Evolutionary conservation across 768 basidiomycete species (phyloP).

Genomic region (Tremella yokohamensis): DNA sequence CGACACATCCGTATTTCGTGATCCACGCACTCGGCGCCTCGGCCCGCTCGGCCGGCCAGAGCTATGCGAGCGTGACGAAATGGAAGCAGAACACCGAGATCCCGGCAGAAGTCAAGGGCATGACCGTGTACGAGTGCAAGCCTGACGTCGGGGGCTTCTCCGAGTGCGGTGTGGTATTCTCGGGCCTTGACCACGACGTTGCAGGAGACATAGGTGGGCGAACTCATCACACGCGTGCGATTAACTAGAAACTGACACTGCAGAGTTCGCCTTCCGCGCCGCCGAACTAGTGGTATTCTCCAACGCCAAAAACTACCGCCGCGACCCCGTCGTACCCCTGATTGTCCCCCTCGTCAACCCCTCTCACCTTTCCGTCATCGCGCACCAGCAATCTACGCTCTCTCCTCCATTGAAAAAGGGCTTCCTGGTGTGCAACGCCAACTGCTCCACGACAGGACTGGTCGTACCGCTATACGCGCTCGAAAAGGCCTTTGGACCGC

Average conservation of each 20-base stretch:
- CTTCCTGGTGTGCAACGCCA: conserved; percentile 97
- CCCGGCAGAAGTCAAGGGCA: conserved; percentile 61
- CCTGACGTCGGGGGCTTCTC: conserved; percentile 63
- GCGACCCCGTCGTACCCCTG: conserved; percentile 88
- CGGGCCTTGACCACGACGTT: conserved; percentile 90
- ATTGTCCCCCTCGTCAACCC: conserved; percentile 95
- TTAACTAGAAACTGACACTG: background rate
- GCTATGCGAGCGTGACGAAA: conserved; percentile 64
- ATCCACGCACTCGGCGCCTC: conserved; percentile 87
- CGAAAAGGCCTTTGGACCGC: conserved; percentile 73
- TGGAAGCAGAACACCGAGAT: conserved; percentile 87
- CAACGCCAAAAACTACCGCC: conserved; percentile 92
- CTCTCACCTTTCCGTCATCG: conserved; percentile 74
- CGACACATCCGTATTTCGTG: conserved; percentile 83
- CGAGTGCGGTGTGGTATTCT: conserved; percentile 84
- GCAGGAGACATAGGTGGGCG: conserved; percentile 87
- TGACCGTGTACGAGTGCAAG: conserved; percentile 72
- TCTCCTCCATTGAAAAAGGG: conserved; percentile 64
- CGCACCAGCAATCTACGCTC: conserved; percentile 71
- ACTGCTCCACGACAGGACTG: conserved; percentile 89
- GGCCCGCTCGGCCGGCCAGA: conserved; percentile 75
- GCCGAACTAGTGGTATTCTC: conserved; percentile 92
- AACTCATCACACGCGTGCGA: background rate
- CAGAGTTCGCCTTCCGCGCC: conserved; percentile 78
- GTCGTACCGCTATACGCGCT: conserved; percentile 45